Evolutionary conservation across 2,329 filamentous ascomycete species (phyloP).

Genomic region (Sclerotinia sclerotiorum): DNA sequence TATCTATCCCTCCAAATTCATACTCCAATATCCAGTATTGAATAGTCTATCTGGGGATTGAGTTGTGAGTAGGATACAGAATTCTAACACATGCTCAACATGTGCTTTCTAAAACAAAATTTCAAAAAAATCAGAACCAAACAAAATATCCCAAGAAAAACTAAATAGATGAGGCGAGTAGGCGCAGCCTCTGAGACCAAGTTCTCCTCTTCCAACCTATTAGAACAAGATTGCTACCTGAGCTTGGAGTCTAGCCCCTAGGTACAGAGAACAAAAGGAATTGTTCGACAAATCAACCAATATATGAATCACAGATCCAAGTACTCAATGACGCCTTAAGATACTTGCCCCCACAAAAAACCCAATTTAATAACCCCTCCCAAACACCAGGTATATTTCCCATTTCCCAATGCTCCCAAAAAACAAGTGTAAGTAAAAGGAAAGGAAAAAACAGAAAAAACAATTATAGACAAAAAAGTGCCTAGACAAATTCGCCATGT

Average conservation of each 20-base stretch:
- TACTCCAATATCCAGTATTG: slow-evolving; percentile 22
- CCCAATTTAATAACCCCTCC: slow-evolving; percentile 25
- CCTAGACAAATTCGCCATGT: slow-evolving; percentile 30
- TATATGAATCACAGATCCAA: slow-evolving; percentile 33
- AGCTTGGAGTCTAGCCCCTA: slow-evolving; percentile 37
- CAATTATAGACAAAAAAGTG: slow-evolving; percentile 23
- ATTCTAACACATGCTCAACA: slow-evolving; percentile 15
- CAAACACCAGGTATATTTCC: slow-evolving; percentile 40
- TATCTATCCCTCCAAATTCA: not conserved
- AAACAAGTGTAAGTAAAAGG: slow-evolving; percentile 24
- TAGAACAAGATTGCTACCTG: slow-evolving; percentile 34
- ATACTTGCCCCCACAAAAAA: slow-evolving; percentile 20
- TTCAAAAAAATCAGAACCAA: not conserved
- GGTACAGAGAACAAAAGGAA: slow-evolving; percentile 24
- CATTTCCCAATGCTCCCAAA: slow-evolving; percentile 36
- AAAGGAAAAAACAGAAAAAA: slow-evolving; percentile 23
- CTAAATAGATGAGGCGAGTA: slow-evolving; percentile 11
- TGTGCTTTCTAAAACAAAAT: not conserved
- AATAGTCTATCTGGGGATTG: not conserved
- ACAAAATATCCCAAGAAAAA: not conserved
- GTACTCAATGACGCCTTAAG: slow-evolving; percentile 24
- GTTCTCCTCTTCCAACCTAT: slow-evolving; percentile 24
- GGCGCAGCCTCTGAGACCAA: slow-evolving; percentile 18
- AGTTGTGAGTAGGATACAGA: not conserved
- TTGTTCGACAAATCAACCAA: slow-evolving; percentile 23